These are phyloP conservation scores for Dryas drummondii DNA, from an alignment of 306 rosid genomes.

Conservation along the genomic window DNA sequence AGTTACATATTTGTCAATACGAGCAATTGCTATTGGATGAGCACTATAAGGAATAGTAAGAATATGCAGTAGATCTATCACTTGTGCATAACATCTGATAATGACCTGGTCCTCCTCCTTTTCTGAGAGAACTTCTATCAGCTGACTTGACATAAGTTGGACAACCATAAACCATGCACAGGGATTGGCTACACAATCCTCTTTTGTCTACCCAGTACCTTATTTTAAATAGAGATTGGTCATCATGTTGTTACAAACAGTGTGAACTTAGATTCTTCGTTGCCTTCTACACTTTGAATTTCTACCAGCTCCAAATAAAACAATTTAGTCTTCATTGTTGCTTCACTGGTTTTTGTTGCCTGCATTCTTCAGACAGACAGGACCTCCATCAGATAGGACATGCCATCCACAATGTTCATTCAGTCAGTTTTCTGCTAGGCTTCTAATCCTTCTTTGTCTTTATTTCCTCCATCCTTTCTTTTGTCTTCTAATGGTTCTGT, in stretches of 20 bases:
- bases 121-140: background rate
- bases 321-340: background rate
- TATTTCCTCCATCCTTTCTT: background rate
- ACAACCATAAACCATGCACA: background rate
- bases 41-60: slow-evolving; percentile 3
- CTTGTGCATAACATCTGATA: background rate
- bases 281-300: background rate
- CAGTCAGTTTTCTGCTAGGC: background rate
- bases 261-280: background rate
- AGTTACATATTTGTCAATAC: background rate
- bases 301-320: background rate
- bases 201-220: background rate
- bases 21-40: slow-evolving; percentile 1
- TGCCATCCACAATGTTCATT: background rate
- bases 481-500: background rate
- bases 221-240: background rate
- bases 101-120: background rate
- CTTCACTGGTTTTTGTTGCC: background rate
- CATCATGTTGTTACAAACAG: background rate
- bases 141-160: slow-evolving; percentile 5
- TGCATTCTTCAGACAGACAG: background rate
- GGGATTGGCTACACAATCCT: background rate
- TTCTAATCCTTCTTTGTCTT: background rate
- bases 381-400: background rate
- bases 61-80: background rate